Base-by-base conservation (phyloP, 2,329 filamentous ascomycete species). In the Fusarium sp. region DNA sequence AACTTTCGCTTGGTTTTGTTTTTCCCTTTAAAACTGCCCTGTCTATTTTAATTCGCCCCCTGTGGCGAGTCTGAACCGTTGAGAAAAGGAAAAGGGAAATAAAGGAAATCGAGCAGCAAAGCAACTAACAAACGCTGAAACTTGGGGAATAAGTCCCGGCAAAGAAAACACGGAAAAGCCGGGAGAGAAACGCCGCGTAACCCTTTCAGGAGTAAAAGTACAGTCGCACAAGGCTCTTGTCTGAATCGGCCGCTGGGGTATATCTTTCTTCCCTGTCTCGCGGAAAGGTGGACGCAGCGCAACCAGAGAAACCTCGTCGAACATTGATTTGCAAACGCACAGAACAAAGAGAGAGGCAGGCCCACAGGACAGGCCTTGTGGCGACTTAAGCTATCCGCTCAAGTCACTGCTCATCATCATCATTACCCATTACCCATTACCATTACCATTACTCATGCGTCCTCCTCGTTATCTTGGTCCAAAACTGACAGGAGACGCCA, bases 21-120 rank as follows among this genome's bases (percentile, higher is more conserved):
- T 70, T 69, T 66, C 45, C 59, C 59, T 58, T 56, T 42, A 57
- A 47, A 47, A 47, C 59, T 59, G 50, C 66, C 68, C 64, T 66
- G 72, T 74, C 72, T 75, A 74, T 74, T 70, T 74, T 75, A 38
- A 59, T 69, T 71, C 67, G 31, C 60, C 42, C 42, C 38, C 58
- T 59, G 20, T 69, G 71, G 52, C 61, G 56, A 59, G 52, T 69
- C 68, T 58, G 35, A 52, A 37, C 54, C 71, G n/a, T 40, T 34
- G 31, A 34, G 57, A 40, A 29, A 50, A 71, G 31, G 11, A n/a
- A 47, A 47, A 11, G 16, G 22, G 10, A 47, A 42, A 27, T 27
- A 45, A 45, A 27, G 29, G 45, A 52, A 62, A 54, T 38, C 52
- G 52, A 66, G 57, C 47, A 58, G 62, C 52, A 69, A 72, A 64